Conservation (phyloP, 2,329 filamentous ascomycete species). For the Epichloe sp. region DNA sequence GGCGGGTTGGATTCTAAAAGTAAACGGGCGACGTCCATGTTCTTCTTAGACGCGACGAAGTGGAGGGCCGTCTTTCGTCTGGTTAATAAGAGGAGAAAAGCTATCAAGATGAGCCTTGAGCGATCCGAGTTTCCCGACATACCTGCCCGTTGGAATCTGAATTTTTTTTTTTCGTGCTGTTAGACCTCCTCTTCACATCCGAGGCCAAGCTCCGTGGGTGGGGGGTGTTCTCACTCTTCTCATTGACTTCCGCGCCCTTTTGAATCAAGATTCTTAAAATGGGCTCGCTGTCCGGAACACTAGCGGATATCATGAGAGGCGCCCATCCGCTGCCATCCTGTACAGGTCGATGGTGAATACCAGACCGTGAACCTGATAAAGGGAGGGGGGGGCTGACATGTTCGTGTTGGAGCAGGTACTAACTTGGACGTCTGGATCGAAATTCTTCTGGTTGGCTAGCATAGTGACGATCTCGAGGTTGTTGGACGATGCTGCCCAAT, state of each 20-base stretch:
- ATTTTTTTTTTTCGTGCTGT: background rate
- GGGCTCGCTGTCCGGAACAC: slow-evolving; percentile 57
- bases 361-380: too few species aligned
- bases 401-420: background rate
- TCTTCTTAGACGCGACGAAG: slow-evolving; percentile 81
- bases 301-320: slow-evolving; percentile 69
- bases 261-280: slow-evolving; percentile 54
- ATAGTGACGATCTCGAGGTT: slow-evolving; percentile 60
- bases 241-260: slow-evolving; percentile 59
- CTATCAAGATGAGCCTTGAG: background rate
- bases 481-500: slow-evolving; percentile 88
- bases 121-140: background rate
- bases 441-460: slow-evolving; percentile 55
- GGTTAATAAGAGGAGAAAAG: background rate
- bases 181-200: background rate
- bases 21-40: slow-evolving; percentile 66
- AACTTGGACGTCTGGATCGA: slow-evolving; percentile 75
- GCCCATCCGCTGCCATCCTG: slow-evolving; percentile 73
- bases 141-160: slow-evolving; percentile 47
- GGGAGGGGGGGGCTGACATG: background rate
- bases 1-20: slow-evolving; percentile 57
- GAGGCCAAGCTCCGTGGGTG: background rate
- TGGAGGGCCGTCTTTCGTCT: slow-evolving; percentile 66
- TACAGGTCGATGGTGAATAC: background rate
- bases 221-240: slow-evolving; percentile 43